These are phyloP conservation scores for Fusarium sarcochroum DNA, from an alignment of 2,329 filamentous ascomycete genomes.

Conservation along the genomic window DNA sequence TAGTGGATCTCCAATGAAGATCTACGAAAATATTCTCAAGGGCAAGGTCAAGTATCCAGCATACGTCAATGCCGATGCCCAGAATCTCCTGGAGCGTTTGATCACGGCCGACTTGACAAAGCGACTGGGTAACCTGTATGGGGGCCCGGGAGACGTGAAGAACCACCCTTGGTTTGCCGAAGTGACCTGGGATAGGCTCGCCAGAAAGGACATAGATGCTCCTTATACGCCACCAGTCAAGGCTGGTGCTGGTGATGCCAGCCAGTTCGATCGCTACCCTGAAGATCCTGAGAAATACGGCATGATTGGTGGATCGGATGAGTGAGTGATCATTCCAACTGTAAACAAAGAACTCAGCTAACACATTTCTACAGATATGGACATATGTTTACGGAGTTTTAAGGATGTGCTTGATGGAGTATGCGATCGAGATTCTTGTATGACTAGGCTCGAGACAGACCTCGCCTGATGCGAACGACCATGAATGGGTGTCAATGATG, in stretches of 20 bases:
- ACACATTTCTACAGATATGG: constrained; percentile 68
- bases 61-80: constrained; percentile 94
- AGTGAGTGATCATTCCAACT: constrained; percentile 71
- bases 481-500: constrained; percentile 17
- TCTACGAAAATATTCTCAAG: constrained; percentile 98
- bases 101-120: constrained; percentile 97
- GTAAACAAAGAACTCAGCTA: constrained; percentile 21
- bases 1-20: constrained; percentile 96
- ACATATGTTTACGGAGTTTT: constrained; percentile 83
- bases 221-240: constrained; percentile 97
- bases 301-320: constrained; percentile 77
- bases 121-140: constrained; percentile 92
- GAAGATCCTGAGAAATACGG: constrained; percentile 97
- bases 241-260: constrained; percentile 93
- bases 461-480: constrained; percentile 25
- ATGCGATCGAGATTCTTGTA: constrained; percentile 34
- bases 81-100: constrained; percentile 90
- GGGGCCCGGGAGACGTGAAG: constrained; percentile 92
- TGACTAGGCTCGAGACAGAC: constrained; percentile 32
- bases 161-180: constrained; percentile 96
- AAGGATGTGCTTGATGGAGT: constrained; percentile 49
- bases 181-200: constrained; percentile 95
- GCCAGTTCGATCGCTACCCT: constrained; percentile 97
- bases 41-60: constrained; percentile 96
- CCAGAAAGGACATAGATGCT: constrained; percentile 97